A percentile compares a stretch with the other conserved stretches of the same genome.
Conservation (phyloP, 225 moss, liverwort and hornwort species). For the Pseudoscleropodium purum region DNA sequence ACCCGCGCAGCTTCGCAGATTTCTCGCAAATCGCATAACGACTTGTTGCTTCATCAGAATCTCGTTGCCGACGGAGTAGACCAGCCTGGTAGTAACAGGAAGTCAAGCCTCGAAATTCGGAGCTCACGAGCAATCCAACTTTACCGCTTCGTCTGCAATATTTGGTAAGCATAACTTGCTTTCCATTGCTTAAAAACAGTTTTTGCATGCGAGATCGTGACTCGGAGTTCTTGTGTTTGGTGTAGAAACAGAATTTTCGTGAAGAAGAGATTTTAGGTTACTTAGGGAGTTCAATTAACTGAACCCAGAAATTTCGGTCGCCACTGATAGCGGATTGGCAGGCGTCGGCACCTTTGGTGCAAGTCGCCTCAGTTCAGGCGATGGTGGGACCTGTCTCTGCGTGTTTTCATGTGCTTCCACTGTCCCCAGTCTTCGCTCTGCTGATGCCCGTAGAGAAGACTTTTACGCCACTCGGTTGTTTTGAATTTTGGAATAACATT, state of each 20-base stretch:
- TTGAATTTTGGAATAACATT: not conserved
- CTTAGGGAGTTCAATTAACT: not conserved
- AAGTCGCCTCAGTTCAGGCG: not conserved
- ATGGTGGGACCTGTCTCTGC: not conserved
- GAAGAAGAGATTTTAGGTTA: not conserved
- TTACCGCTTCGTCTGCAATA: not conserved
- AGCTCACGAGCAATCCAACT: not conserved
- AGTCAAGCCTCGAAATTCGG: not conserved
- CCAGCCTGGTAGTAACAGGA: not conserved
- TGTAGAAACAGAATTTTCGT: not conserved
- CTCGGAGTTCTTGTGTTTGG: not conserved
- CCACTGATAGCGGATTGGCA: not conserved
- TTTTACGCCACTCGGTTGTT: not conserved
- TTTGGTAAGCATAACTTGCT: not conserved
- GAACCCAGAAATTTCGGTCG: not conserved
- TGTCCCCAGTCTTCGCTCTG: not conserved
- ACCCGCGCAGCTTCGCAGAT: not conserved
- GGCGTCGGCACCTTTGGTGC: not conserved
- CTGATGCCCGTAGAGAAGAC: not conserved
- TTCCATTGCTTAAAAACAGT: not conserved
- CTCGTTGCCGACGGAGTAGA: not conserved
- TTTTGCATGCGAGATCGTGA: not conserved
- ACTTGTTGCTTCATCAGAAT: not conserved
- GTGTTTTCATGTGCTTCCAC: not conserved
- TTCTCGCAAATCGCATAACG: not conserved